A percentile compares a stretch with the other conserved stretches of the same genome.
These are phyloP conservation scores for Musa troglodytarum DNA, from an alignment of 176 grass and related monocot genomes.

Conservation along the genomic window DNA sequence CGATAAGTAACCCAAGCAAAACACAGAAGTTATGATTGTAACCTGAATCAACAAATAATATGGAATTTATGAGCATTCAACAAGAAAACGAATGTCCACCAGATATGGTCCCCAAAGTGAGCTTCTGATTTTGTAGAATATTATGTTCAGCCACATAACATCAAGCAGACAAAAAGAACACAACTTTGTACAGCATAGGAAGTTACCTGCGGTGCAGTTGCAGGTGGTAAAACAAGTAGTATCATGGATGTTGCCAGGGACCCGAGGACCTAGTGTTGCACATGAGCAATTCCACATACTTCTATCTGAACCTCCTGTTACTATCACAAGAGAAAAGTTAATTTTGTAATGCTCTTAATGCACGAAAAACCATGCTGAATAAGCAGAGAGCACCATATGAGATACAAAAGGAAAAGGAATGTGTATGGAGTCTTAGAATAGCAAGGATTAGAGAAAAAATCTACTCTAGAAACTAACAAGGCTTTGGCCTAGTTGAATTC, in stretches of 20 bases:
- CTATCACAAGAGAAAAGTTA: conserved; percentile 6
- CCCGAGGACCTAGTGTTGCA: conserved; percentile 9
- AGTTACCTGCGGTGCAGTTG: conserved; percentile 80
- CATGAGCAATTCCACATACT: conserved; percentile 83
- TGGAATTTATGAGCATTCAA: not conserved
- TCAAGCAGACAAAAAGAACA: not conserved
- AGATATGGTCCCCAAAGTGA: too few relatives aligned
- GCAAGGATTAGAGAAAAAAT: too few relatives aligned
- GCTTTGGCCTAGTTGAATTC: not conserved
- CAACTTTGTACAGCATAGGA: not conserved
- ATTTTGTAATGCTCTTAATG: not conserved
- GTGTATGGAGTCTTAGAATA: too few relatives aligned
- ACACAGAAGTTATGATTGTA: not conserved
- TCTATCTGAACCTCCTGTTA: conserved; percentile 15
- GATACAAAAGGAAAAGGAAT: not conserved
- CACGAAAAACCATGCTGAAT: not conserved
- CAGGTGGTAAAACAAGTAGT: conserved; percentile 67
- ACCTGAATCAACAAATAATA: not conserved
- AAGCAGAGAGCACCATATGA: not conserved
- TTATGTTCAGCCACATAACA: not conserved
- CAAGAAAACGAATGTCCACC: too few relatives aligned
- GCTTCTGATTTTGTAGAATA: too few relatives aligned
- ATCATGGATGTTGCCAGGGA: conserved; percentile 25
- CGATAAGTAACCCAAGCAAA: not conserved
- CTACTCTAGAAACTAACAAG: not conserved